Evolutionary conservation across 2,329 filamentous ascomycete species (phyloP).

Genomic region (Falciphora oryzae): DNA sequence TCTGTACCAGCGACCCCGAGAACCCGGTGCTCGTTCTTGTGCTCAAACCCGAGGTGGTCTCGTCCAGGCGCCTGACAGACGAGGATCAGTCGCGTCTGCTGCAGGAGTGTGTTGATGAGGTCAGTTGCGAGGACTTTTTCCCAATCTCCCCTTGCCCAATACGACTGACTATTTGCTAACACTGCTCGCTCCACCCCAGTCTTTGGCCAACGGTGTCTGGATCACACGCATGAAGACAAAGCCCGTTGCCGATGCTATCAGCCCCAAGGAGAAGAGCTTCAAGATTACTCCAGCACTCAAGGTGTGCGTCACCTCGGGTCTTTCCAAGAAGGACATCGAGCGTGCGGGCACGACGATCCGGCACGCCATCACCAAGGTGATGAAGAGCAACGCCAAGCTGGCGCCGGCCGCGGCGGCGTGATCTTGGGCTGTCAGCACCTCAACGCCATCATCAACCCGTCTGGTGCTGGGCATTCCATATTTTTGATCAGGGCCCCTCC

Average conservation of each 20-base stretch:
- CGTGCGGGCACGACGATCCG: slow-evolving; percentile 84
- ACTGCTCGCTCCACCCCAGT: slow-evolving; percentile 37
- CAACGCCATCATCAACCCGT: neutral
- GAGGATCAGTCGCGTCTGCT: slow-evolving; percentile 80
- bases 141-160: neutral
- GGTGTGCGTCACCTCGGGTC: slow-evolving; percentile 79
- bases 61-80: slow-evolving; percentile 58
- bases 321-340: slow-evolving; percentile 93
- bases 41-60: slow-evolving; percentile 77
- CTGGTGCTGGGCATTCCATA: neutral
- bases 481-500: neutral
- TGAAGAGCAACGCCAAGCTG: slow-evolving; percentile 51
- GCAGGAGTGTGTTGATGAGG: slow-evolving; percentile 94
- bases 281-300: slow-evolving; percentile 77
- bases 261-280: slow-evolving; percentile 64
- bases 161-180: neutral
- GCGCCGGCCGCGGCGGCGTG: slow-evolving; percentile 3
- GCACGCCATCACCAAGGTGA: slow-evolving; percentile 89
- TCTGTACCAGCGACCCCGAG: slow-evolving; percentile 71
- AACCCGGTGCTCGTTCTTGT: slow-evolving; percentile 83
- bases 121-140: slow-evolving; percentile 35
- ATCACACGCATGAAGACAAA: slow-evolving; percentile 81
- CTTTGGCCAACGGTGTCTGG: slow-evolving; percentile 79
- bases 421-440: neutral
- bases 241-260: slow-evolving; percentile 57